phyloP scores from a whole-genome alignment of 179 eudicot genomes.

The Beta macrorhiza region DNA sequence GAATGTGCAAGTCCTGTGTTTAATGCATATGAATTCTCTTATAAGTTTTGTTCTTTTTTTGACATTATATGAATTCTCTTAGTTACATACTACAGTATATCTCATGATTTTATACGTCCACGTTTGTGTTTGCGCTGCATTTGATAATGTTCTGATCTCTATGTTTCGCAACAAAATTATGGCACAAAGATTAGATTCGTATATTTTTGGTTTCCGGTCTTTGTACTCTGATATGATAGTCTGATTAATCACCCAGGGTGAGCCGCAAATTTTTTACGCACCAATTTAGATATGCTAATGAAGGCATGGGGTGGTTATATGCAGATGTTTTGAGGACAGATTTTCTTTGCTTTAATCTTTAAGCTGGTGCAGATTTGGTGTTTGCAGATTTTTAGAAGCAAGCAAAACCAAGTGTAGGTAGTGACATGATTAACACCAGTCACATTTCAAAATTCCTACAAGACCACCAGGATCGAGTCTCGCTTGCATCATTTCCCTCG shows the following conservation, averaged over 20 bases:
- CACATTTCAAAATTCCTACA: neutral
- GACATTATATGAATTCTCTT: neutral
- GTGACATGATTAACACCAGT: neutral
- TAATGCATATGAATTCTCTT: slow-evolving; percentile 8
- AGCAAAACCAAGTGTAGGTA: neutral
- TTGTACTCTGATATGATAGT: neutral
- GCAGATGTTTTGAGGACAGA: neutral
- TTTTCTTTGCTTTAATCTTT: neutral
- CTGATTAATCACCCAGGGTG: too few relatives aligned
- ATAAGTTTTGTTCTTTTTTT: neutral
- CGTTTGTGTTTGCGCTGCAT: neutral
- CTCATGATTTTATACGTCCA: neutral
- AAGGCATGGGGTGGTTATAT: neutral
- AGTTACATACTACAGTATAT: neutral
- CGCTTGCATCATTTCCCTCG: too few relatives aligned
- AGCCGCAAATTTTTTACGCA: neutral
- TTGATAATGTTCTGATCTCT: neutral
- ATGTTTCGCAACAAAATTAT: too few relatives aligned
- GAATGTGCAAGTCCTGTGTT: slow-evolving; percentile 5
- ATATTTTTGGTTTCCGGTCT: neutral
- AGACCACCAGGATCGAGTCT: neutral
- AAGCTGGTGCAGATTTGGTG: neutral
- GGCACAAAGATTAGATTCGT: neutral
- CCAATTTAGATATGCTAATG: neutral
- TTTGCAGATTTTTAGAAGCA: neutral